These are phyloP conservation scores for Flaveria robusta DNA, from an alignment of 129 eudicot genomes.

Conservation along the genomic window DNA sequence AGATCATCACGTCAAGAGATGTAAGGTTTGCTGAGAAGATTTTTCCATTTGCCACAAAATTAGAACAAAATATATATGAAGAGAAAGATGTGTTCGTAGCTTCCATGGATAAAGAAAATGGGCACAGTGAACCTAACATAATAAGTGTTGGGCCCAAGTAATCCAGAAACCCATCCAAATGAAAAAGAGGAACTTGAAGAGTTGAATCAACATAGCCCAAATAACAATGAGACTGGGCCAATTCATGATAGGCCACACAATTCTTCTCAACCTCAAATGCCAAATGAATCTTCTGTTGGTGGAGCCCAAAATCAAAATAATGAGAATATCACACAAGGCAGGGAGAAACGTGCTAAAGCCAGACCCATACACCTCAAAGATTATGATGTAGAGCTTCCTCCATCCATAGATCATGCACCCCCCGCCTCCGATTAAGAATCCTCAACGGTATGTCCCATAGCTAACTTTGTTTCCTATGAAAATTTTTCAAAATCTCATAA, in stretches of 20 bases:
- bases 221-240: neutral
- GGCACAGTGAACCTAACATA: no score
- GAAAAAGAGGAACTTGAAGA: neutral
- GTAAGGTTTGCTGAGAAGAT: neutral
- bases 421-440: neutral
- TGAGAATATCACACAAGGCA: neutral
- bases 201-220: neutral
- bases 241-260: neutral
- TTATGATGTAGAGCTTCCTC: neutral
- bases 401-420: neutral
- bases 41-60: neutral
- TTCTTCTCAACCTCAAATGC: neutral
- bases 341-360: neutral
- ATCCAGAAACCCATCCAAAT: neutral
- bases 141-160: no score
- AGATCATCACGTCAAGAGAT: no score
- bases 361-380: neutral
- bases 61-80: neutral
- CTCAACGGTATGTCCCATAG: constrained; percentile 15
- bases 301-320: neutral
- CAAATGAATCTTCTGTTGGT: neutral
- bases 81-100: neutral
- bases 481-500: neutral
- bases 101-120: no score
- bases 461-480: constrained; percentile 9